Base-by-base conservation (phyloP, 2,329 filamentous ascomycete species). In the Neonectria punicea region DNA sequence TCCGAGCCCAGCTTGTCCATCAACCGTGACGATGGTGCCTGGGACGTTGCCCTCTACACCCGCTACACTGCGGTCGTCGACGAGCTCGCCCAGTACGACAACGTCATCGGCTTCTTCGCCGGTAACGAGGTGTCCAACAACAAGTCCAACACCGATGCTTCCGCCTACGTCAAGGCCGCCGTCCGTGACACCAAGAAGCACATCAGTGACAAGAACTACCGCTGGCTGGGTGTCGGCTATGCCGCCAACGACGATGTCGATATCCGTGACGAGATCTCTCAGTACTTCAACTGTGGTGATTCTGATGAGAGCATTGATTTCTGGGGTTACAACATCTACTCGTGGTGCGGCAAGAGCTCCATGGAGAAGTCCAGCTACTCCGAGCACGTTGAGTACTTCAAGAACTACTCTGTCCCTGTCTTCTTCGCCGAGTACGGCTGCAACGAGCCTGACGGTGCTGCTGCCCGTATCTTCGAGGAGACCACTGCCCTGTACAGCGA, bases 251-350 rank as follows among this genome's bases (percentile, higher is more conserved):
- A 98, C 74, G 94, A 98, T 80, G 87, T 89, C 44, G 86, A 89
- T 22, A 97, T 97, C 74, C 93, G 96, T 80, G 86, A 86, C 70
- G 85, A 93, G 75, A 89, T 98, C 76, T 93, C 93, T 72, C 84
- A 93, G 78, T 99, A 97, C 87, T 98, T 99, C 84, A 94, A 97
- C 86, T 99, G 96, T 78, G 93, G 94, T 66, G 61, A 74, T 3
- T 80, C 88, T 66, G 78, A 84, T 36, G 82, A 84, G 9, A 76
- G 92, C 66, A 97, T 98, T 71, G 96, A 99, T 82, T 98, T 97
- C 86, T 99, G 94, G 93, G 96, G 96, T 65, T 98, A 98, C 91
- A 99, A 99, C 87, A 97, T 98, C 83, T 99, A 99, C 87, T 97
- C 94, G 58, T 99, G 96, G 96, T 99, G 96, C 80, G 96, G 95